Percentiles rank a stretch among this genome's conserved stretches.
Evolutionary conservation across 2,329 filamentous ascomycete genomes (phyloP).

Genomic region (Calonectria hawksworthii): DNA sequence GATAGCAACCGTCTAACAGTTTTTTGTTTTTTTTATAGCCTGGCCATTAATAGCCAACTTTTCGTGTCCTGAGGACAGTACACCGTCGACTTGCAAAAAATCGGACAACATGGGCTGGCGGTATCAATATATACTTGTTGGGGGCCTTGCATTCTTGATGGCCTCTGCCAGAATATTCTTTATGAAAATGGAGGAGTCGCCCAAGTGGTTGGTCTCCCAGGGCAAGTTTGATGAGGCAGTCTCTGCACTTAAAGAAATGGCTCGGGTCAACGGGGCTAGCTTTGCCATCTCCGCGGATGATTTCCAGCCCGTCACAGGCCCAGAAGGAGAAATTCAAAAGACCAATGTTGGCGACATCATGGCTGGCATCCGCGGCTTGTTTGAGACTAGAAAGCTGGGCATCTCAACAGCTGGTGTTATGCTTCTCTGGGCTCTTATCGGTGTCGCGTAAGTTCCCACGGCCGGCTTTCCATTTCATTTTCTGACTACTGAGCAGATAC

Average conservation of each 20-base stretch:
- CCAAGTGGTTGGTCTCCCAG: slow-evolving; percentile 16
- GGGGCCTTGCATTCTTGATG: neutral
- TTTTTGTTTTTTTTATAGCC: neutral
- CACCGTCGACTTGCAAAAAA: neutral
- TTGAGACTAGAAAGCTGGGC: neutral
- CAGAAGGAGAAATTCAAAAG: neutral
- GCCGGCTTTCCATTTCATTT: no score
- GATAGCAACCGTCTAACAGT: neutral
- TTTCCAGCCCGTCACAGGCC: neutral
- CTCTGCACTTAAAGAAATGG: neutral
- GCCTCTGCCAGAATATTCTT: neutral
- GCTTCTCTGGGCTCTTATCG: slow-evolving; percentile 10
- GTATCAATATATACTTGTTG: slow-evolving; percentile 14
- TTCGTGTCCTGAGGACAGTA: neutral
- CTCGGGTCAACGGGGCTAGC: neutral
- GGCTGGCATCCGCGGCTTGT: neutral
- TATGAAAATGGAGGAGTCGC: slow-evolving; percentile 21
- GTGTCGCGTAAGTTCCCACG: no score
- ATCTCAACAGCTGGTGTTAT: slow-evolving; percentile 10
- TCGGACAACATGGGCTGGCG: slow-evolving; percentile 18
- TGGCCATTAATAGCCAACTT: slow-evolving; percentile 8
- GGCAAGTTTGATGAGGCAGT: slow-evolving; percentile 14
- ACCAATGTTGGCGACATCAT: neutral
- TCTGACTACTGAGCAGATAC: neutral
- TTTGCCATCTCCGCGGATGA: neutral